Conservation (phyloP, 1,284 basidiomycete species). For the Malassezia sp. region DNA sequence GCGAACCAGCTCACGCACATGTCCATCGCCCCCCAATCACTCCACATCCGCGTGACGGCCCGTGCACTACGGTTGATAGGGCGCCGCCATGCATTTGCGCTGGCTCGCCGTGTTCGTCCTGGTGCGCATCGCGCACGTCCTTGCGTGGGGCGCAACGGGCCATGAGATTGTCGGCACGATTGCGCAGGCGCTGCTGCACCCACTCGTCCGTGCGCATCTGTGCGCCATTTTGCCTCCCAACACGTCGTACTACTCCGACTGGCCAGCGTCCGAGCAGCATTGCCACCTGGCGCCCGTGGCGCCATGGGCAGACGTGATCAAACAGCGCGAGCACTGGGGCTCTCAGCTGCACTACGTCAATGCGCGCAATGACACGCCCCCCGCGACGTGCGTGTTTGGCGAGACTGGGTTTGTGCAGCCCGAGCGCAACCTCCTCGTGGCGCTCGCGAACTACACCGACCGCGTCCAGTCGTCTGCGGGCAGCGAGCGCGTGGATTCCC, state of each 20-base stretch:
- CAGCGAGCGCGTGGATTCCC: constrained; percentile 52
- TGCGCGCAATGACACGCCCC: constrained; percentile 63
- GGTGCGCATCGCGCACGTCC: neutral
- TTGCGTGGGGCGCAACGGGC: constrained; percentile 52
- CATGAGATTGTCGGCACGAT: constrained; percentile 87
- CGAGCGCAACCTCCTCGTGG: constrained; percentile 20
- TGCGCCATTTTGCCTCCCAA: too few species aligned
- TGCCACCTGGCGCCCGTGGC: constrained; percentile 55
- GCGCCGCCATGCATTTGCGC: neutral
- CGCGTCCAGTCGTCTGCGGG: constrained; percentile 22
- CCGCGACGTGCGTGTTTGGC: constrained; percentile 64
- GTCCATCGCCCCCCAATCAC: too few species aligned
- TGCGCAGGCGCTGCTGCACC: constrained; percentile 77
- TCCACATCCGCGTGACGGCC: neutral
- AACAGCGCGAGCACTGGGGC: constrained; percentile 41
- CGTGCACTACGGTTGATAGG: neutral
- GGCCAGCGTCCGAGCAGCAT: too few species aligned
- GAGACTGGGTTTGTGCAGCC: constrained; percentile 59
- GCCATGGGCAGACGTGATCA: constrained; percentile 59
- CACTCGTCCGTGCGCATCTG: constrained; percentile 58
- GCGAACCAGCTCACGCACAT: too few species aligned
- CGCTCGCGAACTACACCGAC: too few species aligned
- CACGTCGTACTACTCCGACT: too few species aligned
- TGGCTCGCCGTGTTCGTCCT: too few species aligned
- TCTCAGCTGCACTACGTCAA: constrained; percentile 64